These are phyloP conservation scores for Talaromyces sp. DNA, from an alignment of 2,329 filamentous ascomycete species.

Conservation along the genomic window DNA sequence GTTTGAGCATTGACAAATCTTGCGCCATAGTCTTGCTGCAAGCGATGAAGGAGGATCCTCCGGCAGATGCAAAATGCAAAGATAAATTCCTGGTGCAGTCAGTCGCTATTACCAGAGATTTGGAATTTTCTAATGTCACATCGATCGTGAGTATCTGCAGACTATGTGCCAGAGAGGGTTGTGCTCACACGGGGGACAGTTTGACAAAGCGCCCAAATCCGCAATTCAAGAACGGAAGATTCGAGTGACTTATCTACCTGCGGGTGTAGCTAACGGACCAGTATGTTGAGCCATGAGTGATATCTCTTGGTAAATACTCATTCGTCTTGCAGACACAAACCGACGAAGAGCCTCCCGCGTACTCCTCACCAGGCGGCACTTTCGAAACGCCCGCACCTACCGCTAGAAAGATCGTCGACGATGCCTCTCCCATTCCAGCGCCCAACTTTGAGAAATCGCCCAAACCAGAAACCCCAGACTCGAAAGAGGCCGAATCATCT, in stretches of 20 bases:
- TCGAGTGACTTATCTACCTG: slow-evolving; percentile 75
- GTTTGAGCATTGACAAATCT: slow-evolving; percentile 24
- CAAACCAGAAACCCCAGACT: slow-evolving; percentile 40
- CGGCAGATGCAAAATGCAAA: slow-evolving; percentile 80
- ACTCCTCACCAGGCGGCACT: slow-evolving; percentile 53
- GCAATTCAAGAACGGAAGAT: slow-evolving; percentile 93
- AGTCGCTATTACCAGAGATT: slow-evolving; percentile 74
- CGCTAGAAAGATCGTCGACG: slow-evolving; percentile 39
- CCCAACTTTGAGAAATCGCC: slow-evolving; percentile 36
- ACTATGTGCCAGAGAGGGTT: background rate
- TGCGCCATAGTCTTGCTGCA: slow-evolving; percentile 73
- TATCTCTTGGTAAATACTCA: background rate
- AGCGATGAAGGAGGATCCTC: slow-evolving; percentile 94
- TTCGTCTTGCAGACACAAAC: slow-evolving; percentile 24
- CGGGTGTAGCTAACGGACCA: slow-evolving; percentile 50
- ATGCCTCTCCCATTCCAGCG: slow-evolving; percentile 34
- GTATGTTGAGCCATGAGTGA: slow-evolving; percentile 26
- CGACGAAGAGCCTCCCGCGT: slow-evolving; percentile 50
- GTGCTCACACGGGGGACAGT: slow-evolving; percentile 49
- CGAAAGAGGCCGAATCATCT: slow-evolving; percentile 33
- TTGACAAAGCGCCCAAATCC: slow-evolving; percentile 70
- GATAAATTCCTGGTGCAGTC: slow-evolving; percentile 98
- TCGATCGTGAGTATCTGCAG: slow-evolving; percentile 66
- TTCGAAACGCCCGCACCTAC: slow-evolving; percentile 46
- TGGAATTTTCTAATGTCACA: slow-evolving; percentile 75